Conservation (phyloP, 192 early-diverging fungal species). For the Entomortierella lignicola region DNA sequence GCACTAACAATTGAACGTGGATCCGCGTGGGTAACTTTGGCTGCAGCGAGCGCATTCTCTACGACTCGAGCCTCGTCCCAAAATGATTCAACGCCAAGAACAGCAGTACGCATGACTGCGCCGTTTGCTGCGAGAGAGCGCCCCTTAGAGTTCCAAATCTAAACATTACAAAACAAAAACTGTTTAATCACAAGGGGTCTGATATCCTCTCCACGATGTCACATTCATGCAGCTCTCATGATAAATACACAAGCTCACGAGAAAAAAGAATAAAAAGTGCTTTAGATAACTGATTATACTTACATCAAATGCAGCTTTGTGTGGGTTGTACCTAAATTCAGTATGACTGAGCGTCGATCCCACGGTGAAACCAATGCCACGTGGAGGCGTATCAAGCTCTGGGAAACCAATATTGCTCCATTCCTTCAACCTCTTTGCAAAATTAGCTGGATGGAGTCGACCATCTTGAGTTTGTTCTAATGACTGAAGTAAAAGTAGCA, state of each 20-base stretch:
- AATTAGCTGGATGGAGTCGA: slow-evolving; percentile 59
- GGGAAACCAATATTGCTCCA: slow-evolving; percentile 67
- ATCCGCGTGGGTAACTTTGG: slow-evolving; percentile 59
- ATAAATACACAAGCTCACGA: too few species aligned
- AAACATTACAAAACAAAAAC: background rate
- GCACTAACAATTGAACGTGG: slow-evolving; percentile 54
- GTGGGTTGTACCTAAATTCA: slow-evolving; percentile 61
- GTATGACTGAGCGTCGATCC: slow-evolving; percentile 58
- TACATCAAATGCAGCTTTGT: slow-evolving; percentile 54
- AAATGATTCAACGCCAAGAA: slow-evolving; percentile 53
- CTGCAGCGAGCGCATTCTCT: slow-evolving; percentile 52
- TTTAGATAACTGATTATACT: background rate
- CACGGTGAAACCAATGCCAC: slow-evolving; percentile 67
- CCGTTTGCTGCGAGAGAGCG: slow-evolving; percentile 55
- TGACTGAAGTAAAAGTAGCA: slow-evolving; percentile 65
- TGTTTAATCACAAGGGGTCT: background rate
- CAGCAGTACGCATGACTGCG: slow-evolving; percentile 56
- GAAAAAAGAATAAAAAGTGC: too few species aligned
- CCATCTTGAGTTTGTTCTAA: slow-evolving; percentile 60
- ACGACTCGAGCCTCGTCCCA: slow-evolving; percentile 56
- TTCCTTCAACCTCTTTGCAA: slow-evolving; percentile 59
- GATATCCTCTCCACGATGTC: background rate
- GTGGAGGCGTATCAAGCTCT: slow-evolving; percentile 64
- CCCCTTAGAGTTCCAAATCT: slow-evolving; percentile 51
- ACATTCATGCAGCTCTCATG: too few species aligned